Evolutionary conservation across 371 early-diverging fungal genomes (phyloP), one percentile per base, ranked within the genome.

Genomic region (Zychaea mexicana): DNA sequence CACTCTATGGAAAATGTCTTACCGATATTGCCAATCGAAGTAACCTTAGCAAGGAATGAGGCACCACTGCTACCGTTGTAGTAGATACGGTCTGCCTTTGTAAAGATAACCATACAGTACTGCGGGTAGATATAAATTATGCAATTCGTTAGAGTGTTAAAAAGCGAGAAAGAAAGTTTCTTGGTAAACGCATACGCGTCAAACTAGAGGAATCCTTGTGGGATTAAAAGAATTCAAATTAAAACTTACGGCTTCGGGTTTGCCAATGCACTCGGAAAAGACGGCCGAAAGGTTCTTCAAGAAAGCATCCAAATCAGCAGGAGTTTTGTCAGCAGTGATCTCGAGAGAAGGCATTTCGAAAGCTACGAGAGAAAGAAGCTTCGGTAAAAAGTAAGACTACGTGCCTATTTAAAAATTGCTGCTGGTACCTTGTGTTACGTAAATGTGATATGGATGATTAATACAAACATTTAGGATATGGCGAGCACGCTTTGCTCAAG

Each of bases 241-340:
- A 2, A 91, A 81, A 88, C 94, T 87, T 96, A 81, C 78, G 33
- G 55, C 52, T 57, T 81, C 82, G 15, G 82, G 82, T 46, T 78
- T 81, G 36, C 79, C 82, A 46, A 81, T 78, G 22, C 56, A 61
- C 53, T 78, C 77, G 10, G 82, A 64, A 63, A 81, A 81, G 12
- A 71, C 24, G 19, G 61, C 67, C 42, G 67, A 76, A 21, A 74
- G 30, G n/a, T 53, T 62, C 52, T 72, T 75, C 22, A 73, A 46
- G 30, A 81, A 81, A 12, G 65, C 69, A 5, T 62, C 61, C 27
- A 78, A 21, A 57, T 81, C 77, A 47, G 73, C 73, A 61, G 79
- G 82, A 27, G 72, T 47, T 15, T 62, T 33, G 32, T 73, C 66
- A 36, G 75, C 67, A 32, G 57, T 62, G 62, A 81, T 69, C 70